phyloP scores from a whole-genome alignment of 75 land plant genomes.

The Cryptomeria japonica region DNA sequence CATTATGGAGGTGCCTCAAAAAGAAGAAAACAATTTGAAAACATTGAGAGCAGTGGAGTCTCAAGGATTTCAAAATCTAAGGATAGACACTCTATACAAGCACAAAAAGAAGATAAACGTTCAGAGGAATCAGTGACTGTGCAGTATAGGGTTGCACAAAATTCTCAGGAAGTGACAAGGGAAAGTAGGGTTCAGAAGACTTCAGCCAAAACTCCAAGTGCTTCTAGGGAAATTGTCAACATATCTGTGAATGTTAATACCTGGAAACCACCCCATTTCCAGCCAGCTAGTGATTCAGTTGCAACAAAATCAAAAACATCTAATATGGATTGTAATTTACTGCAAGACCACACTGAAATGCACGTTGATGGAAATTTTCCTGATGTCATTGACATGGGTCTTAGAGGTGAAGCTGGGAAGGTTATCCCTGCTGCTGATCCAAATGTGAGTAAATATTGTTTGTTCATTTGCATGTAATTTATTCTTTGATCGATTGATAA shows the following conservation, averaged over 20 bases:
- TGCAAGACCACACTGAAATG: neutral
- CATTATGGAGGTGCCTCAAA: slow-evolving; percentile 2
- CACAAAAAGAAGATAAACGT: neutral
- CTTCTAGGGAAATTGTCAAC: slow-evolving; percentile 50
- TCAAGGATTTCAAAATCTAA: slow-evolving; percentile 3
- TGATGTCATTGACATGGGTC: neutral
- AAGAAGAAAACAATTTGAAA: slow-evolving; percentile 13
- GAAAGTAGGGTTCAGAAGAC: slow-evolving; percentile 22
- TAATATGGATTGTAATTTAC: neutral
- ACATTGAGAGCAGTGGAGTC: neutral
- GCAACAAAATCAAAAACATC: slow-evolving; percentile 17
- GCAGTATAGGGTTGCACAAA: slow-evolving; percentile 38
- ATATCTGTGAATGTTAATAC: slow-evolving; percentile 70
- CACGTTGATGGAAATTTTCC: slow-evolving; percentile 1
- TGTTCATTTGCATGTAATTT: neutral
- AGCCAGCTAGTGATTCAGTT: slow-evolving; percentile 17
- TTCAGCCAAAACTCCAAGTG: slow-evolving; percentile 17
- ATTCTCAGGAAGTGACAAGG: slow-evolving; percentile 25
- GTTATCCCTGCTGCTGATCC: neutral
- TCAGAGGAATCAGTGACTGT: slow-evolving; percentile 36
- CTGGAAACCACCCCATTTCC: slow-evolving; percentile 59
- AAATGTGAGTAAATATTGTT: slow-evolving; percentile 1
- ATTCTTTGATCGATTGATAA: neutral
- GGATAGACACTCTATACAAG: slow-evolving; percentile 9
- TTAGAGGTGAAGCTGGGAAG: slow-evolving; percentile 1